These are phyloP conservation scores for Cryptosporidium sp. DNA, from an alignment of 169 alveolate species.

Conservation along the genomic window DNA sequence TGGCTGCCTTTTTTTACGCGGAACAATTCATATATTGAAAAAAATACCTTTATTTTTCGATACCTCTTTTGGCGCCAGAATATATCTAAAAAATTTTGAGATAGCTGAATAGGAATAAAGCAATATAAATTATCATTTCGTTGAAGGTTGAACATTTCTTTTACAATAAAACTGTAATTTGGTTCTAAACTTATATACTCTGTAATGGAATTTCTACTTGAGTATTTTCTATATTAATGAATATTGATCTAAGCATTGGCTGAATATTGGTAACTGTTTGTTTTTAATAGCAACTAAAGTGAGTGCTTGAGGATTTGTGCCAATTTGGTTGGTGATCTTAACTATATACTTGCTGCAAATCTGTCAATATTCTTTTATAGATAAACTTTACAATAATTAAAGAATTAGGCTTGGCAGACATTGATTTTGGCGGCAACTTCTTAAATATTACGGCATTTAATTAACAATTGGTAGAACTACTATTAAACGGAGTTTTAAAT, in stretches of 20 bases:
- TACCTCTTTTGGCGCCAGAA: conserved; percentile 11
- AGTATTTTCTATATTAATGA: no score
- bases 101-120: not conserved
- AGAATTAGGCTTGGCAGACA: not conserved
- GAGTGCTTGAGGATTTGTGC: not conserved
- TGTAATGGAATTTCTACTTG: no score
- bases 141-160: no score
- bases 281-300: not conserved
- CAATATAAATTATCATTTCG: not conserved
- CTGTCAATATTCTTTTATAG: not conserved
- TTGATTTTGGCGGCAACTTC: not conserved
- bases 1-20: conserved; percentile 36
- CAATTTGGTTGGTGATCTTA: no score
- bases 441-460: not conserved
- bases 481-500: not conserved
- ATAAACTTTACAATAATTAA: no score
- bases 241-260: no score
- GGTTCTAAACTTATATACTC: no score
- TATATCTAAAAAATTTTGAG: conserved; percentile 1
- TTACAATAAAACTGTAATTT: not conserved
- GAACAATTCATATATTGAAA: not conserved
- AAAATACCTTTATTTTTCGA: conserved; percentile 19
- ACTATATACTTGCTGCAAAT: not conserved
- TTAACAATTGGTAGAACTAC: not conserved
- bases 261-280: not conserved